These are phyloP conservation scores for Trichoderma brevicompactum DNA, from an alignment of 2,329 filamentous ascomycete species.

Conservation along the genomic window DNA sequence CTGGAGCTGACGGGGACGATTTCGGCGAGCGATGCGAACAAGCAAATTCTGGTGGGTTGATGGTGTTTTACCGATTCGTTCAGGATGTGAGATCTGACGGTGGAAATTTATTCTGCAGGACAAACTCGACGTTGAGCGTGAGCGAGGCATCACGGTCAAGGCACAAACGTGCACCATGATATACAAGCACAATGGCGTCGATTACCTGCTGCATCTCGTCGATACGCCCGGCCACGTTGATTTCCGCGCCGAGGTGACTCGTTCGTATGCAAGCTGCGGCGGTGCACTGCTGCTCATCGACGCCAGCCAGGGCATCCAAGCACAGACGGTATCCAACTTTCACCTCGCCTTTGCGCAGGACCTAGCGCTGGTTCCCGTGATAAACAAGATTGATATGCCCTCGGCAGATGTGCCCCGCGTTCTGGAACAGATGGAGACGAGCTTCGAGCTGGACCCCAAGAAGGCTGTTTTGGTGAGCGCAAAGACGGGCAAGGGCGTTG, in stretches of 20 bases:
- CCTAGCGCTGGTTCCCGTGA: slow-evolving; percentile 81
- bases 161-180: slow-evolving; percentile 99
- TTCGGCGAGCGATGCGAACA: slow-evolving; percentile 76
- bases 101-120: slow-evolving; percentile 53
- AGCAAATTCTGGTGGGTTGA: slow-evolving; percentile 73
- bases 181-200: slow-evolving; percentile 80
- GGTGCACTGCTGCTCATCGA: slow-evolving; percentile 92
- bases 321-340: slow-evolving; percentile 98
- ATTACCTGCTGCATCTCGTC: slow-evolving; percentile 93
- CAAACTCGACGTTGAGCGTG: slow-evolving; percentile 94
- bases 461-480: slow-evolving; percentile 78
- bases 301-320: slow-evolving; percentile 94
- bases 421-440: slow-evolving; percentile 80
- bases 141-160: slow-evolving; percentile 97
- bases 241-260: slow-evolving; percentile 93
- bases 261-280: slow-evolving; percentile 94
- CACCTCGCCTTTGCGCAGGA: slow-evolving; percentile 95
- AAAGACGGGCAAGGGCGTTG: slow-evolving; percentile 90
- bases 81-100: too few relatives aligned
- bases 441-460: slow-evolving; percentile 83
- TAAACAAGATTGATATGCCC: slow-evolving; percentile 96
- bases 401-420: slow-evolving; percentile 87
- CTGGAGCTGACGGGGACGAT: slow-evolving; percentile 96
- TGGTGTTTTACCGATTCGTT: background rate
- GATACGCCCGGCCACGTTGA: slow-evolving; percentile 98